These are phyloP conservation scores for Saccharomyces uvarum DNA, from an alignment of 1,139 yeast genomes.

Conservation along the genomic window DNA sequence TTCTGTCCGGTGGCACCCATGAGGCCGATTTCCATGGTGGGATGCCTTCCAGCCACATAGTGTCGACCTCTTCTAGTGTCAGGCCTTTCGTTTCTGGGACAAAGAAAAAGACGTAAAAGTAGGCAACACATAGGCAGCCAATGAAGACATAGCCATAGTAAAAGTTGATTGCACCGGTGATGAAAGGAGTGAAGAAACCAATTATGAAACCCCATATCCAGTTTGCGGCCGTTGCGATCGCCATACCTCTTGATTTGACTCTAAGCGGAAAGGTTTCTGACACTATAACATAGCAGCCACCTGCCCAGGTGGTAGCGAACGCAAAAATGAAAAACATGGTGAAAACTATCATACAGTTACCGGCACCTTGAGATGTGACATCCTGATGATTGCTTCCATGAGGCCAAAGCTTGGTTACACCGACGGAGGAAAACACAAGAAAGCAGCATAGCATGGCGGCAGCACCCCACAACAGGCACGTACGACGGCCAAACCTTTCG, in stretches of 20 bases:
- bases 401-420: conserved; percentile 1
- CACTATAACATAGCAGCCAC: conserved; percentile 63
- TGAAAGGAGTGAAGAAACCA: conserved; percentile 66
- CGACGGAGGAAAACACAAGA: conserved; percentile 39
- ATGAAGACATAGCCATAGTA: conserved; percentile 64
- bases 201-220: conserved; percentile 70
- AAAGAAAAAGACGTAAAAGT: conserved; percentile 43
- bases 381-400: not conserved
- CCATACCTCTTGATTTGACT: conserved; percentile 31
- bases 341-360: conserved; percentile 51
- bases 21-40: conserved; percentile 26
- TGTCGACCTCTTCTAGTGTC: conserved; percentile 65
- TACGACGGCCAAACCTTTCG: conserved; percentile 59
- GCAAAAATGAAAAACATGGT: conserved; percentile 64
- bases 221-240: conserved; percentile 58
- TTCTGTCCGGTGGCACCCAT: conserved; percentile 27
- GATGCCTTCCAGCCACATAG: conserved; percentile 37
- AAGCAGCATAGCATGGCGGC: conserved; percentile 53
- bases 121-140: conserved; percentile 52
- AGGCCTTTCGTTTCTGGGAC: conserved; percentile 69
- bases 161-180: conserved; percentile 37
- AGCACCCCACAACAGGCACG: conserved; percentile 51
- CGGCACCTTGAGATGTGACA: not conserved
- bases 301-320: conserved; percentile 31
- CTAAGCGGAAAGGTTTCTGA: conserved; percentile 69